Percentiles rank a stretch among this genome's conserved stretches.
phyloP scores from a whole-genome alignment of 345 rosid species.

The Salix udensis region DNA sequence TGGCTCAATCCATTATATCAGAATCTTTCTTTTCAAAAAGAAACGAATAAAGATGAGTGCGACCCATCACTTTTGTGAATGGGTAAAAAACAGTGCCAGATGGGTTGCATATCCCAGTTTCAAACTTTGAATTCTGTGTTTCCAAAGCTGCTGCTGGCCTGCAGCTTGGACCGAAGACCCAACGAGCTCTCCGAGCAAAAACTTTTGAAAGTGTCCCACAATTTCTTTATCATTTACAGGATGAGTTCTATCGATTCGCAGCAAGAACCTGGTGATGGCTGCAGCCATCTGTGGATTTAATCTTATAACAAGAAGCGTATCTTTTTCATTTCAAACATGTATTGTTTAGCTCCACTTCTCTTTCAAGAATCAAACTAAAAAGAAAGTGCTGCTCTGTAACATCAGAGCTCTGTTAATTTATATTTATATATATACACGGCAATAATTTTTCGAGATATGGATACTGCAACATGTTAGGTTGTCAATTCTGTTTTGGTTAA shows the following conservation, averaged over 20 bases:
- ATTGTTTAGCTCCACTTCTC: too few relatives aligned
- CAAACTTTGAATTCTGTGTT: constrained; percentile 5
- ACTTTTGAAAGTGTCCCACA: background rate
- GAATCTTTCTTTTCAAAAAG: constrained; percentile 20
- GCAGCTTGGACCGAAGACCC: constrained; percentile 19
- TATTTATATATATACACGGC: too few relatives aligned
- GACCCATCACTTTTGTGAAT: constrained; percentile 16
- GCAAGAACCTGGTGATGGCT: background rate
- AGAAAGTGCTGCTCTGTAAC: too few relatives aligned
- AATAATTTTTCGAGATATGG: too few relatives aligned
- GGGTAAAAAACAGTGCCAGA: background rate
- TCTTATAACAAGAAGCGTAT: too few relatives aligned
- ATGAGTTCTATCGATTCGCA: background rate
- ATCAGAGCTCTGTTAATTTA: too few relatives aligned
- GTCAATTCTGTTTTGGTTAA: too few relatives aligned
- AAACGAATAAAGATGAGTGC: constrained; percentile 28
- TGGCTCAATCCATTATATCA: background rate
- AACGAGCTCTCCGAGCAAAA: background rate
- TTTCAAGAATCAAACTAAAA: too few relatives aligned
- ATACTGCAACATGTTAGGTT: too few relatives aligned
- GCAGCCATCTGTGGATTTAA: background rate
- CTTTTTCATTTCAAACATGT: too few relatives aligned
- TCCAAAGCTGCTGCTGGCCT: constrained; percentile 18
- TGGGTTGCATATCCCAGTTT: constrained; percentile 20
- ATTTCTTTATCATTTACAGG: too few relatives aligned